Evolutionary conservation across 495 filamentous ascomycete genomes (phyloP), one percentile per base, ranked within the genome.

Genomic region (Immersiella caudata): DNA sequence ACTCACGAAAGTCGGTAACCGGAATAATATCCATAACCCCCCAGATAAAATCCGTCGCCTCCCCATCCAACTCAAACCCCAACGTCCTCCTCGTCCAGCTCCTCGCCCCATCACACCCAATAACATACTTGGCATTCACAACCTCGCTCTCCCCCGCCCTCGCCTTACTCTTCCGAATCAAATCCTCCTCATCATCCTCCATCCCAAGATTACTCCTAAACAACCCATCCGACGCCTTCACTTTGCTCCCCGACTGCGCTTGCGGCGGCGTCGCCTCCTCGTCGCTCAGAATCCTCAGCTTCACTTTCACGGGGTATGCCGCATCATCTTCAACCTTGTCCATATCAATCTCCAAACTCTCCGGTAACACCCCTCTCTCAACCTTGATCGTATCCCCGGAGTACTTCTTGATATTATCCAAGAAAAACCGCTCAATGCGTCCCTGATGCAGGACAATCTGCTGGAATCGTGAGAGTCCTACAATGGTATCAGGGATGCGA

Each of bases 21-120:
- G 88, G 85, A 7, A 91, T 81, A 61, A 91, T 79, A 69, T 92
- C 89, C 54, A 90, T 79, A 0, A 89, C 87, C 16, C 87, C 88
- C 69, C 88, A 91, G 58, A 91, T 86, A 69, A 82, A 87, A 71
- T 91, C 88, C 0, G 85, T 85, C 29, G 85, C 85, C 62, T 91
- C 88, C 50, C 89, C 88, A 22, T 82, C 73, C 40, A 87, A 82
- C 16, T 73, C 75, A 25, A 72, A 65, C 0, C 87, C 89, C 56
- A 91, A 80, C 52, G 84, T 80, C 54, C 79, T 78, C 57, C 89
- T 77, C 2, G 87, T 87, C 78, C 84, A 87, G 20, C 85, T 87
- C 66, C 89, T 85, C 11, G 89, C 89, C 0, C 89, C 89, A 74
- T 92, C 90, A 40, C 85, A 88, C 0, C 89, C 90, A 12, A 92